phyloP scores from a whole-genome alignment of 176 grass and related monocot species.

The Lolium multiflorum region DNA sequence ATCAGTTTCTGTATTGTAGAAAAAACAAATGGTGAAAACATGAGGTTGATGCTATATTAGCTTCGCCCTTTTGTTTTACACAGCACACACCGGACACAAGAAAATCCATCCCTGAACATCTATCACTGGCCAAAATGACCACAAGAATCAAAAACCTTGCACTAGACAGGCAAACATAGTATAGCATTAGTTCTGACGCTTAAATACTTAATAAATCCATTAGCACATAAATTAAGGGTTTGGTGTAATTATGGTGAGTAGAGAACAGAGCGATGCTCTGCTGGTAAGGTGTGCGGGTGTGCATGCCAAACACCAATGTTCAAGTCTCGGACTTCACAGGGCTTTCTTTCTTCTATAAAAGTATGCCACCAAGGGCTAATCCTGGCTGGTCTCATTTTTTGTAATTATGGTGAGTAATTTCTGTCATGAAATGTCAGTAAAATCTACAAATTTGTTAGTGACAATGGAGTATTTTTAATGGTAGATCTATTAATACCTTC shows the following conservation, averaged over 20 bases:
- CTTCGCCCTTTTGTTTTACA: not conserved
- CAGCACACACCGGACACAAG: not conserved
- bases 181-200: not conserved
- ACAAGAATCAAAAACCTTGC: not conserved
- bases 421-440: not conserved
- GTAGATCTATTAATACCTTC: conserved; percentile 1
- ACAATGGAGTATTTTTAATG: not conserved
- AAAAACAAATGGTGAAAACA: not conserved
- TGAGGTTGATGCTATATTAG: not conserved
- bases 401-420: not conserved
- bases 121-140: conserved; percentile 1
- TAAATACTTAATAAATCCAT: conserved; percentile 6
- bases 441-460: not conserved
- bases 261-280: too few species aligned
- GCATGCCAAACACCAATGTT: too few species aligned
- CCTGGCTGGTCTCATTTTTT: not conserved
- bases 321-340: too few species aligned
- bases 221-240: conserved; percentile 21
- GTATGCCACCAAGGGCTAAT: too few species aligned
- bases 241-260: not conserved
- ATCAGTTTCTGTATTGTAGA: not conserved
- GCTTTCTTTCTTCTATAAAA: too few species aligned
- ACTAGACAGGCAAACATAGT: not conserved
- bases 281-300: too few species aligned
- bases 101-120: not conserved